Conservation (phyloP, 768 basidiomycete species). For the Termitomyces sp. region DNA sequence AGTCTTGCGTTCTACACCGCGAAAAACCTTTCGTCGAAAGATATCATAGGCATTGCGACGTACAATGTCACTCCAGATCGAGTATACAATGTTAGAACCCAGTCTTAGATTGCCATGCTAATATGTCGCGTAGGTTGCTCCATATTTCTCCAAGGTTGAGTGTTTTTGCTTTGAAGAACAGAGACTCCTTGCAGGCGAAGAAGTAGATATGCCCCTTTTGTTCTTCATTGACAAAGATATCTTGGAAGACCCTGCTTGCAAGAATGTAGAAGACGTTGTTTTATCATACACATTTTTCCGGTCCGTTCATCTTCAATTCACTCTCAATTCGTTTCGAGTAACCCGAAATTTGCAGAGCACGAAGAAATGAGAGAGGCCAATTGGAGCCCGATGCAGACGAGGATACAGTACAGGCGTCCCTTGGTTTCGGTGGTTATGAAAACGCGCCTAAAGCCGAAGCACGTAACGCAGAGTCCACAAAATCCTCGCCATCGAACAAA, state of each 20-base stretch:
- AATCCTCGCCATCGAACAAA: not conserved
- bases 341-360: slow-evolving; percentile 49
- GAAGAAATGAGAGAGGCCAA: slow-evolving; percentile 79
- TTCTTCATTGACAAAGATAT: slow-evolving; percentile 99
- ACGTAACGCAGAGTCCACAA: slow-evolving; percentile 9
- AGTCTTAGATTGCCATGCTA: not conserved
- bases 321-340: not conserved
- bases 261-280: slow-evolving; percentile 85
- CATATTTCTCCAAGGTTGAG: slow-evolving; percentile 98
- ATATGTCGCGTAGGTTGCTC: slow-evolving; percentile 66
- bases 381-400: slow-evolving; percentile 88
- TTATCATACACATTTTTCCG: slow-evolving; percentile 98
- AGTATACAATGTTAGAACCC: slow-evolving; percentile 36
- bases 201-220: slow-evolving; percentile 95
- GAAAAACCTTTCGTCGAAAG: slow-evolving; percentile 75
- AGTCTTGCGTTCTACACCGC: slow-evolving; percentile 96
- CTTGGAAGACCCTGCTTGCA: slow-evolving; percentile 85
- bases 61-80: slow-evolving; percentile 99
- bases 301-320: slow-evolving; percentile 34
- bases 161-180: slow-evolving; percentile 99
- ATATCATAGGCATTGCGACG: slow-evolving; percentile 97
- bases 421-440: slow-evolving; percentile 69
- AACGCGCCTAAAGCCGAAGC: slow-evolving; percentile 35
- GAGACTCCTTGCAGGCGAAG: slow-evolving; percentile 87
- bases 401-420: slow-evolving; percentile 70